Base-by-base conservation (phyloP, 768 basidiomycete genomes). In the Phanerochaete carnosa region DNA sequence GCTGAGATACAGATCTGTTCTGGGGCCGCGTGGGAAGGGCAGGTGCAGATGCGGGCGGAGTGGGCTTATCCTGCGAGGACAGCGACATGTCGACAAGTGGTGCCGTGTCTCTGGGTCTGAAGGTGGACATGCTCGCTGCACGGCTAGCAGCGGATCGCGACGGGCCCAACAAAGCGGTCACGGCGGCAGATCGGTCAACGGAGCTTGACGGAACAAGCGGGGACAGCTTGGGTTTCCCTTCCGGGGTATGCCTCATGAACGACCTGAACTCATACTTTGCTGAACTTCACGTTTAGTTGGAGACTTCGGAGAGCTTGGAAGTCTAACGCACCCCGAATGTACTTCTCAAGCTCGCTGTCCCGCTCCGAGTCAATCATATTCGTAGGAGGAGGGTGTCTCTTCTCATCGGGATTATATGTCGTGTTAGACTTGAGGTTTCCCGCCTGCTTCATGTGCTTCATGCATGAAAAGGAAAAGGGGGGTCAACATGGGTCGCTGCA, bases 291-390 rank as follows among this genome's bases (percentile, higher is more conserved):
- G 12, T 26, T 45, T 15, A 25, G 29, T 51, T 22, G 37, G 23
- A 43, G 4, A 28, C 22, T 9, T 32, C 25, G 33, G 49, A 57
- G 49, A 57, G 32, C 23, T 32, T 45, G 22, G 49, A 57, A 59
- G 53, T 43, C 8, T 7, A 73, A 78, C 83, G 74, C 76, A 90
- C 91, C 79, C 60, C 95, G 84, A 62, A 98, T 95, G 76, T 86
- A 97, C 68, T 85, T 87, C 73, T 98, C 95, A 46, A 98, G 82
- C 62, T 98, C 95, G 50, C 90, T 89, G 69, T 96, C 94, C 30
- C 94, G 81, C 67, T 91, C 90, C 1, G 81, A 78, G 55, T 93
- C 92, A 43, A 88, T 83, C 68, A 89, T 77, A 64, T 88, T 89
- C 2, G 92, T 82, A 0, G 94, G 93, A 0, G 93, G 93, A 3